A percentile compares a stretch with the other conserved stretches of the same genome.
Conservation (phyloP, 2,329 filamentous ascomycete species). For the Sphaerulina vaccinii region DNA sequence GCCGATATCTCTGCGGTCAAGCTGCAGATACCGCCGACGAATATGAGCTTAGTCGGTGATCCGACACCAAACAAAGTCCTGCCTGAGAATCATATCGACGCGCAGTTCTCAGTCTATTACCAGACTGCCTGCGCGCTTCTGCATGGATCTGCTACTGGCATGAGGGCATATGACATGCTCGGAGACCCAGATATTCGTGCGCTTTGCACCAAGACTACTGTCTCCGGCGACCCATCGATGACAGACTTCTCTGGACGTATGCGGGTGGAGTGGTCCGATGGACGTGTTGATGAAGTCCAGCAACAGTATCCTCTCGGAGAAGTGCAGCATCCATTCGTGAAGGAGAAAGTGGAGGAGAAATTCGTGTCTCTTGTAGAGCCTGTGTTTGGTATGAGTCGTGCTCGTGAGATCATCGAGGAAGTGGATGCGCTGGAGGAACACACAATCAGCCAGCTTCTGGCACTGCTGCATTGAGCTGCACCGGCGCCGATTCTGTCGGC, state of each 20-base stretch:
- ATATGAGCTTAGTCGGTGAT: constrained; percentile 36
- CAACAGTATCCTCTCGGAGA: constrained; percentile 34
- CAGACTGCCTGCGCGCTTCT: constrained; percentile 35
- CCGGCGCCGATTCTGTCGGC: neutral
- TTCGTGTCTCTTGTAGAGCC: constrained; percentile 29
- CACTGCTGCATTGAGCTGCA: neutral
- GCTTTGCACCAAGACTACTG: constrained; percentile 29
- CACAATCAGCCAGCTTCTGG: neutral
- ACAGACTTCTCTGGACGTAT: constrained; percentile 28
- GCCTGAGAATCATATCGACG: constrained; percentile 39
- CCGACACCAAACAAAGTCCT: constrained; percentile 39
- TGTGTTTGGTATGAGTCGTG: constrained; percentile 22
- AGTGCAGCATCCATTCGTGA: constrained; percentile 31
- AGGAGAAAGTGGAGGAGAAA: constrained; percentile 34
- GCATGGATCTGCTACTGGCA: constrained; percentile 33
- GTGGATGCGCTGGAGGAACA: neutral
- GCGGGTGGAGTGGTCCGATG: constrained; percentile 28
- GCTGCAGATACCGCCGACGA: constrained; percentile 27
- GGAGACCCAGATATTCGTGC: constrained; percentile 24
- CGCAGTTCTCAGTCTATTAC: constrained; percentile 40
- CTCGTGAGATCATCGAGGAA: neutral
- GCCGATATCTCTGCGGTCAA: constrained; percentile 25
- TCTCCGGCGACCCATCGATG: constrained; percentile 27
- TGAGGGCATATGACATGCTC: constrained; percentile 32
- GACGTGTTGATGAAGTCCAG: constrained; percentile 20